Percentiles rank a stretch among this genome's conserved stretches.
Conservation (phyloP, 148 eudicot genomes). For the Vaccinium vitisidaea region DNA sequence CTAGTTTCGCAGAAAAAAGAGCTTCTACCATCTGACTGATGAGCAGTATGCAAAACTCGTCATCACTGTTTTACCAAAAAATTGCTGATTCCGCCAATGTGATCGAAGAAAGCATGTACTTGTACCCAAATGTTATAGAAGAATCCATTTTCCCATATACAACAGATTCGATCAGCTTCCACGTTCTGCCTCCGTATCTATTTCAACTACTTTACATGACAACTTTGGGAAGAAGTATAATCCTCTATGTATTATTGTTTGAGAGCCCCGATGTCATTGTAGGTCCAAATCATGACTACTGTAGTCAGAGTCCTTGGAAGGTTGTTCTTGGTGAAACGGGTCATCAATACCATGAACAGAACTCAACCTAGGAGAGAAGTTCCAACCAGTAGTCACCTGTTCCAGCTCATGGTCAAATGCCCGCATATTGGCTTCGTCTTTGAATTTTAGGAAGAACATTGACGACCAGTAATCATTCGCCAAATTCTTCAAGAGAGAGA, state of each 20-base stretch:
- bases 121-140: background rate
- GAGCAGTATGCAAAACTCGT: background rate
- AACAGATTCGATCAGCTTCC: background rate
- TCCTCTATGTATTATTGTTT: background rate
- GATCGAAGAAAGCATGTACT: background rate
- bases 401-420: conserved; percentile 50
- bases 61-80: background rate
- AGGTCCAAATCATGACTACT: conserved; percentile 24
- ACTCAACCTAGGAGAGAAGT: conserved; percentile 67
- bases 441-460: conserved; percentile 53
- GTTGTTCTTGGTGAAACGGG: conserved; percentile 75
- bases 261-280: conserved; percentile 14
- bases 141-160: background rate
- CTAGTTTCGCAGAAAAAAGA: background rate
- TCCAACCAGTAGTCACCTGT: conserved; percentile 45
- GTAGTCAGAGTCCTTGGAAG: conserved; percentile 26
- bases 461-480: conserved; percentile 85
- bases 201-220: background rate
- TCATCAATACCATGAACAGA: conserved; percentile 66
- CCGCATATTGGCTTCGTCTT: conserved; percentile 49
- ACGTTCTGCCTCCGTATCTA: background rate
- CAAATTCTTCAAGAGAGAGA: conserved; percentile 52
- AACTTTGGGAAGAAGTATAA: background rate
- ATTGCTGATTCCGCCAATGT: background rate
- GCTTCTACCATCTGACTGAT: background rate